Conservation (phyloP, 768 basidiomycete species). For the Phylloporus scabripes region DNA sequence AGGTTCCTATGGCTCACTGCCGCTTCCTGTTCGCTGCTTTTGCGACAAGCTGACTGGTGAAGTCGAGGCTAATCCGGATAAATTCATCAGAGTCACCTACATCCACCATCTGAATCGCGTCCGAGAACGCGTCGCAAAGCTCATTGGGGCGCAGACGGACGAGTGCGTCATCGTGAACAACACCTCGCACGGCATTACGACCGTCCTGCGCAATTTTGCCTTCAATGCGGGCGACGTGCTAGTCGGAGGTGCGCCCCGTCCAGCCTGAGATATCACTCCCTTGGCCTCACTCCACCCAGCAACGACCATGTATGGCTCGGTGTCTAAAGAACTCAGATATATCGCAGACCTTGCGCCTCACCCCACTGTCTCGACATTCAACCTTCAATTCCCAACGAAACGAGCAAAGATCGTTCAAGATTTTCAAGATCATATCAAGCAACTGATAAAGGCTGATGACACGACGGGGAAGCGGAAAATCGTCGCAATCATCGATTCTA, state of each 20-base stretch:
- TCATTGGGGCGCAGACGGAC: slow-evolving; percentile 48
- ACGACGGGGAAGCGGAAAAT: slow-evolving; percentile 39
- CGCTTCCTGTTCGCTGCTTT: slow-evolving; percentile 45
- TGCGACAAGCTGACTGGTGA: slow-evolving; percentile 37
- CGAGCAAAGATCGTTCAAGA: slow-evolving; percentile 49
- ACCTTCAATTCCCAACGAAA: slow-evolving; percentile 50
- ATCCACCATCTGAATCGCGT: slow-evolving; percentile 33
- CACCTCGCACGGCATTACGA: slow-evolving; percentile 43
- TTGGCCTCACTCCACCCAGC: slow-evolving; percentile 30
- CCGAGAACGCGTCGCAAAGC: slow-evolving; percentile 42
- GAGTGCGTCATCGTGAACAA: slow-evolving; percentile 49
- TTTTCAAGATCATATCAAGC: slow-evolving; percentile 38
- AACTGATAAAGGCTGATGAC: slow-evolving; percentile 21
- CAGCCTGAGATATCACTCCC: neutral
- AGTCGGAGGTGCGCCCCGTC: slow-evolving; percentile 35
- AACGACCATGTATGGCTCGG: slow-evolving; percentile 52
- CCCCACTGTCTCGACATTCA: slow-evolving; percentile 46
- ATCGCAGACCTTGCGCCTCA: slow-evolving; percentile 51
- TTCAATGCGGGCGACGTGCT: slow-evolving; percentile 54
- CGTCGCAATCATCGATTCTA: slow-evolving; percentile 65
- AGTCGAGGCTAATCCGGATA: slow-evolving; percentile 53
- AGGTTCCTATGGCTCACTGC: slow-evolving; percentile 60
- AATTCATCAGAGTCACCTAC: slow-evolving; percentile 41
- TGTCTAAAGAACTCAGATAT: slow-evolving; percentile 47
- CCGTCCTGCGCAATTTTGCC: slow-evolving; percentile 58